Base-by-base conservation (phyloP, 768 basidiomycete genomes). In the Russula brevipes region DNA sequence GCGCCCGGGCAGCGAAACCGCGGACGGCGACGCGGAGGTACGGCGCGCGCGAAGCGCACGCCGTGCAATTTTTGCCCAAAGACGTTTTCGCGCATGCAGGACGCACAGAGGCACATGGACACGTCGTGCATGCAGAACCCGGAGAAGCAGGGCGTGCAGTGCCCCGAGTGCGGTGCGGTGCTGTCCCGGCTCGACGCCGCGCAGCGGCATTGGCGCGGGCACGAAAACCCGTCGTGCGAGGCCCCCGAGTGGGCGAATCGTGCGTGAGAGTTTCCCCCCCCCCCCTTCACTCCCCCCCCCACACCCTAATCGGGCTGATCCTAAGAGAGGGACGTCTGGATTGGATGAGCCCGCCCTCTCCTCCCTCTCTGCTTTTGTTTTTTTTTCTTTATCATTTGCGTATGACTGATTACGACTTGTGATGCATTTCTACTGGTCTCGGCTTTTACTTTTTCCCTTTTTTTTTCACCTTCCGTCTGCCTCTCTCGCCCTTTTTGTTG, bases 141-240 rank as follows among this genome's bases (percentile, higher is more conserved):
- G 2, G 5, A 49, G 0, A 58, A 38, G 50, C 10, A 1, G 19
- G 57, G 53, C 8, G 52, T 61, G 7, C 8, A 4, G 39, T 68
- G 67, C 47, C 56, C 59, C 2, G 57, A 66, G 35, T 68, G 67
- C 35, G 45, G 35, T 3, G 1, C 42, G 30, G 31, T 62, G 16
- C 45, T 66, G 33, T 68, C 65, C 7, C 45, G 67, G 19, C 4
- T 14, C 0, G 67, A 68, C 30, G 54, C 67, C 2, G 65, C 61
- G 19, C 54, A 60, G 54, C 57, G 67, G 17, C 67, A 68, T 16
- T 61, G 65, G 65, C 65, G 58, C 0, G 38, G 31, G 1, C 66
- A 68, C 35, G 54, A 59, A 54, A 60, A 64, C 8, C 63, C 58
- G 24, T 30, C 35, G 9, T 42, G 47, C 14, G 47, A 44, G 33